These are phyloP conservation scores for Xylaria curta DNA, from an alignment of 495 filamentous ascomycete genomes.

Conservation along the genomic window DNA sequence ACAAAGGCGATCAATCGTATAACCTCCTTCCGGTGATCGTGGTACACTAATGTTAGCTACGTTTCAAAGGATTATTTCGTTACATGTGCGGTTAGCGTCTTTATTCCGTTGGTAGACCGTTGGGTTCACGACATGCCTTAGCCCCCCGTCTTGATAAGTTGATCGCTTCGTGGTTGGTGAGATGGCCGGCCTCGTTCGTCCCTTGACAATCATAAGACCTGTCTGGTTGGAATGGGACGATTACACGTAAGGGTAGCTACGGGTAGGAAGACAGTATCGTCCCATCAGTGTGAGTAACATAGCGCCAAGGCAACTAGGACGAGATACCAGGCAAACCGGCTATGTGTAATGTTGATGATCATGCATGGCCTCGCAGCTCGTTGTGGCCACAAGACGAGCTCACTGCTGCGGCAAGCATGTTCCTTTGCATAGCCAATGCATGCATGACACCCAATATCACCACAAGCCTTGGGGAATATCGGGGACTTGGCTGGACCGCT, in stretches of 20 bases:
- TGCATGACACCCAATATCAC: slow-evolving; percentile 18
- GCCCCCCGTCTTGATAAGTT: not conserved
- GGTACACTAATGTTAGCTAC: not conserved
- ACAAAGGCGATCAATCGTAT: not conserved
- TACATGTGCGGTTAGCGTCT: slow-evolving; percentile 12
- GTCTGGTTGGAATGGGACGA: slow-evolving; percentile 14
- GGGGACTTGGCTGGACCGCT: not conserved
- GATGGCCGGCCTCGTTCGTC: not conserved
- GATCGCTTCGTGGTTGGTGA: slow-evolving; percentile 13
- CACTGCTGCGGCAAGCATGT: not conserved
- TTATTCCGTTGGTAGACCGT: slow-evolving; percentile 3
- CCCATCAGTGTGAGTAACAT: slow-evolving; percentile 11
- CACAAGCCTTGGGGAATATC: not conserved
- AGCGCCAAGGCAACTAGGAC: slow-evolving; percentile 18
- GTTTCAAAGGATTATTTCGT: slow-evolving; percentile 5
- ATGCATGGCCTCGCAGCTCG: slow-evolving; percentile 23
- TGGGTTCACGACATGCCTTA: slow-evolving; percentile 12
- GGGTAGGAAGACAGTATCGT: not conserved
- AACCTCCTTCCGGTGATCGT: not conserved
- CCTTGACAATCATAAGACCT: slow-evolving; percentile 15
- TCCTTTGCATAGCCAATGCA: slow-evolving; percentile 18
- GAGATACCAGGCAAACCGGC: slow-evolving; percentile 6
- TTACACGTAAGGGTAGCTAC: slow-evolving; percentile 14
- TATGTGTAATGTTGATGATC: slow-evolving; percentile 11
- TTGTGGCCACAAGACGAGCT: slow-evolving; percentile 19